A percentile compares a stretch with the other conserved stretches of the same genome.
Evolutionary conservation across 129 eudicot species (phyloP).

Genomic region (Sambucus nigra): DNA sequence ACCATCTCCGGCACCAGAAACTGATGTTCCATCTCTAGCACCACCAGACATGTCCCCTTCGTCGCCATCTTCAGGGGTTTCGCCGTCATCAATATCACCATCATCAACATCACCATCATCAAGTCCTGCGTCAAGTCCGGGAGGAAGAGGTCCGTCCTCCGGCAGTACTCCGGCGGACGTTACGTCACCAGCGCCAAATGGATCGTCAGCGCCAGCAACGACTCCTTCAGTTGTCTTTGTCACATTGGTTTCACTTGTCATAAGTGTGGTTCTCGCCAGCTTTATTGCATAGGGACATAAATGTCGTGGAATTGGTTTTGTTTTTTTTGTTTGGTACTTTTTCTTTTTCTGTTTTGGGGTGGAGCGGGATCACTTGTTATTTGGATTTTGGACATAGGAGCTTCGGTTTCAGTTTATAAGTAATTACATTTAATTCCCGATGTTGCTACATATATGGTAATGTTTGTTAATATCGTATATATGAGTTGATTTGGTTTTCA

Average conservation of each 20-base stretch:
- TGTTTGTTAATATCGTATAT: too few species aligned
- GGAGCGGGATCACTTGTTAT: too few species aligned
- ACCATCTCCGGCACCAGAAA: constrained; percentile 2
- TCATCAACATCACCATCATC: not conserved
- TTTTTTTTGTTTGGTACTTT: too few species aligned
- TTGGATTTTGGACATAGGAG: too few species aligned
- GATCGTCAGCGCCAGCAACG: constrained; percentile 15
- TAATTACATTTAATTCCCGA: too few species aligned
- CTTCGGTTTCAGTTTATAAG: too few species aligned
- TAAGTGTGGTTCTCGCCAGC: constrained; percentile 3
- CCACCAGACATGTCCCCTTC: constrained; percentile 2
- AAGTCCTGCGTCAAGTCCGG: not conserved
- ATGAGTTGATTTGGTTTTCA: too few species aligned
- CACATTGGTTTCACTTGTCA: constrained; percentile 11
- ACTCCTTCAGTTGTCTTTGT: constrained; percentile 7
- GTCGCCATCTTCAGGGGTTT: constrained; percentile 3
- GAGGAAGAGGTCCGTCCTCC: not conserved
- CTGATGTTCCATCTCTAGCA: constrained; percentile 3
- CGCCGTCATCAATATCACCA: constrained; percentile 9
- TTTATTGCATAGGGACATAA: not conserved
- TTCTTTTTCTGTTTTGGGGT: too few species aligned
- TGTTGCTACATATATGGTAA: too few species aligned
- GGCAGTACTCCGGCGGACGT: constrained; percentile 4
- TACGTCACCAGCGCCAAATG: constrained; percentile 2
- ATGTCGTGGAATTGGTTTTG: too few species aligned